These are phyloP conservation scores for Metschnikowia arizonensis DNA, from an alignment of 805 yeast species.

Conservation along the genomic window DNA sequence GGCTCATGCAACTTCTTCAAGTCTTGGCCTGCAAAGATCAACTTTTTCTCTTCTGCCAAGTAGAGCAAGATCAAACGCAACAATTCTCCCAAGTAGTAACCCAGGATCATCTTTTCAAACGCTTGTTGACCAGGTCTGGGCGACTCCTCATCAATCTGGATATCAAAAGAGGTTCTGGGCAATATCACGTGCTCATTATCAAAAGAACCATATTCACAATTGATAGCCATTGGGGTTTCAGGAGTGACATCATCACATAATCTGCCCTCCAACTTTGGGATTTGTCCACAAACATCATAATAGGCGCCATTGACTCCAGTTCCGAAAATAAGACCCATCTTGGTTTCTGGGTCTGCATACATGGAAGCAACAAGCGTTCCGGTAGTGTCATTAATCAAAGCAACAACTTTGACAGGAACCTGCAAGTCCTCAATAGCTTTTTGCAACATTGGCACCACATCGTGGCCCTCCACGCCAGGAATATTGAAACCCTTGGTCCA, in stretches of 20 bases:
- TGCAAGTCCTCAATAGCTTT: constrained; percentile 57
- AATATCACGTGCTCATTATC: constrained; percentile 81
- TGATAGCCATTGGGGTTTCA: constrained; percentile 84
- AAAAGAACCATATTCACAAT: constrained; percentile 97
- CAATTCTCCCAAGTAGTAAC: constrained; percentile 92
- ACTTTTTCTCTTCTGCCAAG: constrained; percentile 52
- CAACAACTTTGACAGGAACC: constrained; percentile 82
- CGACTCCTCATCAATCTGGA: constrained; percentile 72
- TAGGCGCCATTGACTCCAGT: constrained; percentile 98
- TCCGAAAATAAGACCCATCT: constrained; percentile 95
- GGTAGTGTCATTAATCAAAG: constrained; percentile 93
- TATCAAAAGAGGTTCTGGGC: constrained; percentile 89
- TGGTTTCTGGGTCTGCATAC: constrained; percentile 83
- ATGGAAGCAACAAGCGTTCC: constrained; percentile 95
- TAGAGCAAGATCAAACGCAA: constrained; percentile 78
- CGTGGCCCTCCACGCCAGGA: constrained; percentile 87
- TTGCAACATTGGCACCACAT: constrained; percentile 90
- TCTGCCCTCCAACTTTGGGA: constrained; percentile 78
- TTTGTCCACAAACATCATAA: constrained; percentile 66
- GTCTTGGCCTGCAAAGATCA: constrained; percentile 70
- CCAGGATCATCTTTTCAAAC: constrained; percentile 96
- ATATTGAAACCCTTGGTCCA: constrained; percentile 99
- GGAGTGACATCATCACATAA: constrained; percentile 58
- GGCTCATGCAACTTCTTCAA: constrained; percentile 54
- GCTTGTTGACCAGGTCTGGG: constrained; percentile 97